These are phyloP conservation scores for Curvularia sp. DNA, from an alignment of 2,329 filamentous ascomycete genomes.

Conservation along the genomic window DNA sequence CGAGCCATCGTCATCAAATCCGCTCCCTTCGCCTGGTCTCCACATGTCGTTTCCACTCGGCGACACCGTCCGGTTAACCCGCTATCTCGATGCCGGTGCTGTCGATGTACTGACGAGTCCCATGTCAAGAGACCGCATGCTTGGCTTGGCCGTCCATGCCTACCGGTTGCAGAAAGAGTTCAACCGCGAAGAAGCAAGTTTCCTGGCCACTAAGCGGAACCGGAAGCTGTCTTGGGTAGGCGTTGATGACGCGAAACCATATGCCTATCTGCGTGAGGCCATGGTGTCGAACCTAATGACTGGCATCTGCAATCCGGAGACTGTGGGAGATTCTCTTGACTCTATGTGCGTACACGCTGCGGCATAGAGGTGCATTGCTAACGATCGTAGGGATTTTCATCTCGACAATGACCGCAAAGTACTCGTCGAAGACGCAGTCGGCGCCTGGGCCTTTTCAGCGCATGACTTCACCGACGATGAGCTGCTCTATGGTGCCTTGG, in stretches of 20 bases:
- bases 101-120: conserved; percentile 85
- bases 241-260: conserved; percentile 82
- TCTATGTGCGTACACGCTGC: conserved; percentile 59
- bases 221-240: conserved; percentile 93
- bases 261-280: conserved; percentile 86
- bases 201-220: conserved; percentile 74
- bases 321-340: conserved; percentile 66
- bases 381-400: conserved; percentile 64
- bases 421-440: conserved; percentile 72
- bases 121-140: conserved; percentile 74
- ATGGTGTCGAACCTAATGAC: conserved; percentile 94
- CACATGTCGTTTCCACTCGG: conserved; percentile 51
- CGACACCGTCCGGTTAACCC: conserved; percentile 65
- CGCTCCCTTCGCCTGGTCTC: conserved; percentile 44
- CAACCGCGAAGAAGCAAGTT: conserved; percentile 72
- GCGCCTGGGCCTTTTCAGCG: conserved; percentile 86
- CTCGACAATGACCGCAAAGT: conserved; percentile 71
- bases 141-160: conserved; percentile 80
- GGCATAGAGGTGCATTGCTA: conserved; percentile 19
- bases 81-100: conserved; percentile 84
- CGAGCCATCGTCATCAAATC: conserved; percentile 30
- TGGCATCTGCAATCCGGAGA: conserved; percentile 79
- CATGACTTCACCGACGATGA: conserved; percentile 92
- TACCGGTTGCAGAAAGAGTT: conserved; percentile 83
- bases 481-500: conserved; percentile 80